Evolutionary conservation across 129 eudicot genomes (phyloP), one percentile per base, ranked within the genome.

Genomic region (Pseudognaphalium luteoalbum): DNA sequence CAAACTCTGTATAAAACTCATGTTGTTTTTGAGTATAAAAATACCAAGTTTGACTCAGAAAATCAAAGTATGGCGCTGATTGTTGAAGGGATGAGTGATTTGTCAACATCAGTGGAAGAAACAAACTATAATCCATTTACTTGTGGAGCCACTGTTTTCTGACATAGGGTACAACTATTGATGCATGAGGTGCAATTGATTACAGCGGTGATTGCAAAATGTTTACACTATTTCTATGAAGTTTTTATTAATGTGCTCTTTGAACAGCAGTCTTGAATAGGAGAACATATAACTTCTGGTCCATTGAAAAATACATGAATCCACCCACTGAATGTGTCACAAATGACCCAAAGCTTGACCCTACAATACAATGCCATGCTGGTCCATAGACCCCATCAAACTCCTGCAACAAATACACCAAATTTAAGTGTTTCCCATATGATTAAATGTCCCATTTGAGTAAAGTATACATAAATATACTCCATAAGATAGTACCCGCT

Each of bases 321-420:
- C 97, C 97, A 75, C 97, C 97, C 39, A 92, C 96, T 70, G 97
- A 92, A 82, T 92, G 96, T 42, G 97, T 92, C 81, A 92, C 97
- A 85, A 92, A 92, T 68, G 97, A 92, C 69, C 97, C 97, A 84
- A 92, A 92, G 83, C 93, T 87, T 68, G 91, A 84, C 87, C 97
- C 97, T 61, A 89, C 96, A 54, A 92, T 87, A 69, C 97, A 92
- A 83, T 92, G 97, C 97, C 97, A 92, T 65, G 97, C 97, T 74
- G 97, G 97, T 77, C 97, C 97, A 92, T 92, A 92, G 1, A 80
- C 88, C 88, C 91, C 96, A 92, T 92, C 97, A 89, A 92, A 89
- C 69, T 92, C 97, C 97, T 92, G 85, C 81, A 88, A 67, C 62
- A 62, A 59, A 44, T 11, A 68, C 10, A 16, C 66, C 34, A 73